Conservation (phyloP, 2,329 filamentous ascomycete species). For the Xylaria sp. region DNA sequence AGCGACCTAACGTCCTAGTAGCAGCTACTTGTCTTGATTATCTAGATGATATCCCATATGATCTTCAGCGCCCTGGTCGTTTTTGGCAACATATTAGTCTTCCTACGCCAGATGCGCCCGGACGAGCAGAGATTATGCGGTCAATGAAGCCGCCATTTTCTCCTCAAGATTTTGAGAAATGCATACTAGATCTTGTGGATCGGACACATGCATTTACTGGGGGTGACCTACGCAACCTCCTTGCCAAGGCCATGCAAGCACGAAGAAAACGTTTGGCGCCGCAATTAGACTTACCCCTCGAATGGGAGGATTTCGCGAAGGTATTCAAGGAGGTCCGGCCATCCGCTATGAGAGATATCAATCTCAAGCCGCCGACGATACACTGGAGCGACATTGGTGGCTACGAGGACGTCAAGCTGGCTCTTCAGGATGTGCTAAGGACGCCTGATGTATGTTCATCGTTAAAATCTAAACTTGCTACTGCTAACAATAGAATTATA, state of each 20-base stretch:
- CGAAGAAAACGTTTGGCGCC: conserved; percentile 32
- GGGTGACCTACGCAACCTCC: conserved; percentile 72
- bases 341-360: conserved; percentile 86
- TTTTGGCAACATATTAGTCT: conserved; percentile 74
- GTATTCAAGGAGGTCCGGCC: conserved; percentile 75
- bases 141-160: conserved; percentile 57
- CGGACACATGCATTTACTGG: conserved; percentile 88
- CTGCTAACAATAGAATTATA: conserved; percentile 35
- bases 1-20: conserved; percentile 67
- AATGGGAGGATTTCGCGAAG: conserved; percentile 61
- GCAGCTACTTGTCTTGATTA: conserved; percentile 76
- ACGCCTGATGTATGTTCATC: conserved; percentile 39
- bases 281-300: conserved; percentile 27
- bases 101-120: conserved; percentile 73
- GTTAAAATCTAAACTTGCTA: background rate
- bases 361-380: conserved; percentile 85
- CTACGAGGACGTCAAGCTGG: conserved; percentile 74
- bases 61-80: conserved; percentile 67
- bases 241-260: conserved; percentile 53
- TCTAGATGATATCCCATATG: conserved; percentile 71
- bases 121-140: conserved; percentile 76
- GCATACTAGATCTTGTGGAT: conserved; percentile 67
- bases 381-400: conserved; percentile 89
- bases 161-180: conserved; percentile 54
- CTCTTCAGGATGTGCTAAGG: conserved; percentile 57